Conservation (phyloP, 1,284 basidiomycete genomes). For the Mycosarcoma mackinlayi region DNA sequence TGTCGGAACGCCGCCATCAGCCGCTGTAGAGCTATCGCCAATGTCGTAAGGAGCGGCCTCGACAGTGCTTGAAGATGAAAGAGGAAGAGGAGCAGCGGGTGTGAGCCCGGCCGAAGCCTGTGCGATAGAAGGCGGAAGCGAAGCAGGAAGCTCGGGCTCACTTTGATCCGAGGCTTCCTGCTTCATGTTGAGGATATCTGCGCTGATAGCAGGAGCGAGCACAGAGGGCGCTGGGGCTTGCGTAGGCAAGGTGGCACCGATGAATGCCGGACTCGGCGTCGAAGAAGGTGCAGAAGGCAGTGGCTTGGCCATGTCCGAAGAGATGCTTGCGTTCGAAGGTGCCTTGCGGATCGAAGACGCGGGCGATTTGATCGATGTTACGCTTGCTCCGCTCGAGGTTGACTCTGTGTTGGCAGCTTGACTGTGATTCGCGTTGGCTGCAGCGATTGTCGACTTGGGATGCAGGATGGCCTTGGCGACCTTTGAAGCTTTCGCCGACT, state of each 20-base stretch:
- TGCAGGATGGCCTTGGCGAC: slow-evolving; percentile 41
- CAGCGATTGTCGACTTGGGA: slow-evolving; percentile 33
- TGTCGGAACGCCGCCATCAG: too few relatives aligned
- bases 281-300: slow-evolving; percentile 13
- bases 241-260: slow-evolving; percentile 8
- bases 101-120: neutral
- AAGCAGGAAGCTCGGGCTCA: neutral
- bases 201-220: slow-evolving; percentile 19
- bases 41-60: slow-evolving; percentile 7
- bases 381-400: neutral
- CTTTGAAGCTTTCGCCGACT: slow-evolving; percentile 31
- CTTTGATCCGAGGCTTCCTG: slow-evolving; percentile 10
- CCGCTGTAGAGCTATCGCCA: neutral
- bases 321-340: slow-evolving; percentile 30
- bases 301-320: slow-evolving; percentile 15
- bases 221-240: slow-evolving; percentile 6
- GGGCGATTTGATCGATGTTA: neutral
- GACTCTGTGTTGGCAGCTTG: slow-evolving; percentile 12
- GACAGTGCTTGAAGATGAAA: neutral
- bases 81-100: slow-evolving; percentile 1
- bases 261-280: slow-evolving; percentile 5
- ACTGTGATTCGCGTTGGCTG: slow-evolving; percentile 21
- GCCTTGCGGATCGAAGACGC: slow-evolving; percentile 23
- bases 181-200: slow-evolving; percentile 24
- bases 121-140: neutral